Evolutionary conservation across 2,329 filamentous ascomycete genomes (phyloP).

Genomic region (Fonsecaea pugnacius): DNA sequence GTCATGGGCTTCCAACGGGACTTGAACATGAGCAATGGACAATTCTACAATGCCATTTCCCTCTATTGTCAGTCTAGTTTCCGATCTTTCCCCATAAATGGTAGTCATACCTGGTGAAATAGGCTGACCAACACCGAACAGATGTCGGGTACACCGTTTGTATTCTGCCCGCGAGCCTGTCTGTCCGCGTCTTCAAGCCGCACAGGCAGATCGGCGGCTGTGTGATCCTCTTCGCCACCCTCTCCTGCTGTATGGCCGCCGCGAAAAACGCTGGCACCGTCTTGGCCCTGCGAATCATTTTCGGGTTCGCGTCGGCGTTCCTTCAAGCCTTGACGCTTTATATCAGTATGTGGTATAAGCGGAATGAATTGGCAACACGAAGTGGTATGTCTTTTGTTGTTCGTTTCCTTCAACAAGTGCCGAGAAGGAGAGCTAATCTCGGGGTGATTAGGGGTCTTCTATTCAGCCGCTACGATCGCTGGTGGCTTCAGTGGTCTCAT

Average conservation of each 20-base stretch:
- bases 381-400: constrained; percentile 10
- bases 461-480: constrained; percentile 68
- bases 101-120: not conserved
- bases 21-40: constrained; percentile 1
- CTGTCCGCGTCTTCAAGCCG: constrained; percentile 3
- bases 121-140: not conserved
- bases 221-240: constrained; percentile 4
- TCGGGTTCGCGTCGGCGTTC: constrained; percentile 21
- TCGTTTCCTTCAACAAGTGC: not conserved
- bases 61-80: constrained; percentile 7
- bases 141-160: constrained; percentile 15
- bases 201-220: not conserved
- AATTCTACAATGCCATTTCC: constrained; percentile 13
- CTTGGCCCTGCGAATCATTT: constrained; percentile 21
- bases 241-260: constrained; percentile 8
- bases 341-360: constrained; percentile 21
- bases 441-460: constrained; percentile 1
- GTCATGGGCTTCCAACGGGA: constrained; percentile 14
- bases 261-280: constrained; percentile 21
- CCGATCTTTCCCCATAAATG: not conserved
- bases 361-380: constrained; percentile 24
- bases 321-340: constrained; percentile 21
- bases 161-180: constrained; percentile 11
- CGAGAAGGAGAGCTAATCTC: not conserved
- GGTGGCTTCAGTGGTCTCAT: constrained; percentile 72